Evolutionary conservation across 2,329 filamentous ascomycete species (phyloP).

Genomic region (Tolypocladium tropicale): DNA sequence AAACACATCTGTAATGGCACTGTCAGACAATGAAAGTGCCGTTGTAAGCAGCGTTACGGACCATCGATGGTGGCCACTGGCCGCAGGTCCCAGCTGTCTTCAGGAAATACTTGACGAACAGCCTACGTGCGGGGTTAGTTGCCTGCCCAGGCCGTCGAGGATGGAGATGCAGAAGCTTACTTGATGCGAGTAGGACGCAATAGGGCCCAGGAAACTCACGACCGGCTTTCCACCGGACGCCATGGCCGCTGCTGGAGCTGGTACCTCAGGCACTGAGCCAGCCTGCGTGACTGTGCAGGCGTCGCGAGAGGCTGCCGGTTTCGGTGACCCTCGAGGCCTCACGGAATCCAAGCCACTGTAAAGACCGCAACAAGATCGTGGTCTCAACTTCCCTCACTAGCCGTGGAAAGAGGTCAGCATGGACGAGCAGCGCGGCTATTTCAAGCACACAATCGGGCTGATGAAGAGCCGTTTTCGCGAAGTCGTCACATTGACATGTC

Average conservation of each 20-base stretch:
- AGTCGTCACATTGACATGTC: not conserved
- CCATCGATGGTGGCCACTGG: conserved; percentile 42
- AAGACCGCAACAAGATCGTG: not conserved
- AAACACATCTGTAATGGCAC: conserved; percentile 58
- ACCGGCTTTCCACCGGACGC: conserved; percentile 22
- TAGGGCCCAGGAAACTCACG: conserved; percentile 39
- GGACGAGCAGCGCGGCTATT: not conserved
- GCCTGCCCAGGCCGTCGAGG: not conserved
- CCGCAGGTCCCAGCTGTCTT: conserved; percentile 34
- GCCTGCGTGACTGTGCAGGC: not conserved
- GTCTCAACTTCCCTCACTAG: not conserved
- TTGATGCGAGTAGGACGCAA: conserved; percentile 41
- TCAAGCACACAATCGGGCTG: not conserved
- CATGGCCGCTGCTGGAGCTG: conserved; percentile 10
- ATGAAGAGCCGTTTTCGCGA: not conserved
- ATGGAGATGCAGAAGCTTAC: conserved; percentile 18
- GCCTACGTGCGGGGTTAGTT: conserved; percentile 23
- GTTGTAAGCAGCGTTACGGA: conserved; percentile 10
- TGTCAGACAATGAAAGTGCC: conserved; percentile 1
- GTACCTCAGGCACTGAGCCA: not conserved
- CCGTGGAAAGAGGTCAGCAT: not conserved
- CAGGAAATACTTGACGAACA: conserved; percentile 35
- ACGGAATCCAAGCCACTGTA: not conserved
- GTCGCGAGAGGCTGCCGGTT: not conserved
- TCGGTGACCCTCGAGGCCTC: not conserved